Base-by-base conservation (phyloP, 805 yeast species). In the Candida alai region DNA sequence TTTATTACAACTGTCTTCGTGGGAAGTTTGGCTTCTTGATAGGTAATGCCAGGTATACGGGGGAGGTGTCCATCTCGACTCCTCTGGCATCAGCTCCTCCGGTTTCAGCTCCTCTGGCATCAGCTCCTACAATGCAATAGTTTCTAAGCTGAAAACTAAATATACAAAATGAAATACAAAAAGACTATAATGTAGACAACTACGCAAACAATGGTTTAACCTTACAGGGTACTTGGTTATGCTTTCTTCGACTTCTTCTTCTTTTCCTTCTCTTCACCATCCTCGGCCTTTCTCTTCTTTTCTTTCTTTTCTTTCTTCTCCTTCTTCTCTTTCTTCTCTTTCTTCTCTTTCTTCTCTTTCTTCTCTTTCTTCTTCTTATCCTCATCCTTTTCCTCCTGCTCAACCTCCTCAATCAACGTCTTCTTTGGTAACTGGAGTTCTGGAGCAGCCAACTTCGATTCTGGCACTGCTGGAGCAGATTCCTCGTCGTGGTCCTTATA, bases 401-500 rank as follows among this genome's bases (percentile, higher is more conserved):
- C 58, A 37, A 61, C 65, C 43, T 62, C 73, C 50, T 69, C 67
- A 32, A 66, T 67, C 43, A 69, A 60, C 17, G 79, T 67, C 53
- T 74, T 68, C 61, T 74, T 69, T 37, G 80, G 70, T 38, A 55
- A 56, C 51, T 62, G 67, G 38, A 56, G 50, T 48, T 52, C 74
- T 47, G 64, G 73, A 28, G 70, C 70, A 39, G 59, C 62, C 45
- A 72, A 60, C 54, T 74, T 75, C 35, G 71, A 61, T 42, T 62
- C 79, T 26, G 80, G 80, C 35, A 74, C 70, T 27, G 76, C 73
- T 28, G 80, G 80, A 31, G 82, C 80, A 15, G 69, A 66, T 32
- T 68, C 72, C 39, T 74, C 82, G 32, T 62, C 68, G 55, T 77
- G 84, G 56, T 81, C 78, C 48, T 81, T 84, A 62, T 90, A 93